Percentiles rank a stretch among this genome's conserved stretches.
Evolutionary conservation across 371 early-diverging fungal genomes (phyloP).

Genomic region (Nematocida parisii): DNA sequence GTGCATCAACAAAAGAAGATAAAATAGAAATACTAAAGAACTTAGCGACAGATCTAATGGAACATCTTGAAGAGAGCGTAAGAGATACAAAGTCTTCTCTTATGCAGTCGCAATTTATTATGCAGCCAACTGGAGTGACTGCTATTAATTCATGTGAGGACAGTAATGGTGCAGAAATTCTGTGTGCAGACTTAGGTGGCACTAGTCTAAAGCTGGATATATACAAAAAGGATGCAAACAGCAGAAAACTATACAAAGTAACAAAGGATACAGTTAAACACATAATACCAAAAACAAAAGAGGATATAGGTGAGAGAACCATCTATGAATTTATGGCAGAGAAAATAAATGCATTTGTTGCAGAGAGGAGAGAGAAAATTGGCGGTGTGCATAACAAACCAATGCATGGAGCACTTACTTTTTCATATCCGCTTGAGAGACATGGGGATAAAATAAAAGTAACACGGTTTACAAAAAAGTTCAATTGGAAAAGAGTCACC

Average conservation of each 20-base stretch:
- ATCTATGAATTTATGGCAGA: constrained; percentile 52
- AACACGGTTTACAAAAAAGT: constrained; percentile 42
- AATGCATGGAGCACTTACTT: constrained; percentile 40
- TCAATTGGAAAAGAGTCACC: constrained; percentile 19
- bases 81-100: constrained; percentile 1
- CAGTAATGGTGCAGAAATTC: neutral
- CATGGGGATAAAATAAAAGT: constrained; percentile 1
- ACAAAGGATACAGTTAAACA: neutral
- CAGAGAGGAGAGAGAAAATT: neutral
- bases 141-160: neutral
- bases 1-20: neutral
- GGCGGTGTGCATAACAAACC: neutral
- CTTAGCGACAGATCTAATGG: neutral
- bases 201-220: constrained; percentile 45
- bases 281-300: constrained; percentile 19
- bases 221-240: neutral
- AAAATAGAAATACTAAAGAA: neutral
- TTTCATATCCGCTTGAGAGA: constrained; percentile 43
- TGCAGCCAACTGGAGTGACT: neutral
- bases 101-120: constrained; percentile 23
- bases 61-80: neutral
- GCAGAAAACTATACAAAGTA: neutral
- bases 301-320: constrained; percentile 3
- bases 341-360: constrained; percentile 19
- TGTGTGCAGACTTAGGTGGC: constrained; percentile 54